Base-by-base conservation (phyloP, 148 eudicot species). In the Chenopodium berlandieri region DNA sequence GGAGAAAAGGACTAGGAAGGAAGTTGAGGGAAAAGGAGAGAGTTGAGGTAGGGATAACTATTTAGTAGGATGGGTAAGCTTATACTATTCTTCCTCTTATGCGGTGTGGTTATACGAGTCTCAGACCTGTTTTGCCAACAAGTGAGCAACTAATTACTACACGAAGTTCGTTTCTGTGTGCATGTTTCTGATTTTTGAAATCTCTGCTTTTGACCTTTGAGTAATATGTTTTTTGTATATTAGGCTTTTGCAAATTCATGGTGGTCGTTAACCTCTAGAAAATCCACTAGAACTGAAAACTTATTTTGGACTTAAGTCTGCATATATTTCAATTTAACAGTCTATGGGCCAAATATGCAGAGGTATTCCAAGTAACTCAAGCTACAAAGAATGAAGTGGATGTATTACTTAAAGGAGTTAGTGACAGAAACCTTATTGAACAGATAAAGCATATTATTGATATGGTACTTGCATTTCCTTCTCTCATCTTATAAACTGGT, bases 401-500 rank as follows among this genome's bases (percentile, higher is more conserved):
- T 80, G 82, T 80, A 79, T 82, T 87, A 75, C 84, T 86, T n/a
- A 86, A 83, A 48, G 90, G 86, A 79, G 86, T 90, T 75, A 81
- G 79, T 56, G 92, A 90, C 84, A 84, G 84, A 88, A 84, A 67
- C 76, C 79, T 87, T 60, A 56, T 71, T 67, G 96, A 95, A 87
- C 89, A 91, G 76, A 91, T 95, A 83, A 93, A 95, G 86, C 89
- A 87, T 75, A 87, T 93, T 80, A 77, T 92, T 81, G 97, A 95
- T 80, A 86, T 92, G 98, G 98, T 95, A 91, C 75, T 79, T 81
- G 44, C 71, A 72, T n/a, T 75, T 47, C 79, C 74, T 79, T 58
- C 58, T 22, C 7, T 60, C 34, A 22, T 31, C 20, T 76, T 46
- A 46, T 48, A 52, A 50, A 14, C 54, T 47, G 1, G 50, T 58